Conservation (phyloP, 2,329 filamentous ascomycete species). For the Colletotrichum plurivorum region DNA sequence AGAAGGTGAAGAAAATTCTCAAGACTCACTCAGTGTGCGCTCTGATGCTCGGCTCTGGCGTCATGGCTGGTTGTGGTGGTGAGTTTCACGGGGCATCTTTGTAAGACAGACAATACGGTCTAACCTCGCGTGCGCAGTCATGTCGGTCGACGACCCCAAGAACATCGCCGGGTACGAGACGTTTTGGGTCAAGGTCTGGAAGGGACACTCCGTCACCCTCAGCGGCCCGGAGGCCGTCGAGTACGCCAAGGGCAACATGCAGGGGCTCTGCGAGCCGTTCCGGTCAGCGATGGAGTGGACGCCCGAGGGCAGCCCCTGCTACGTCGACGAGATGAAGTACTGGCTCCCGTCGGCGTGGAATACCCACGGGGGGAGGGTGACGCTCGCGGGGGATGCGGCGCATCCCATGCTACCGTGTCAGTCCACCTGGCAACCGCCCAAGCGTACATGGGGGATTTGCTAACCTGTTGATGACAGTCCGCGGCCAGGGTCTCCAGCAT, state of each 20-base stretch:
- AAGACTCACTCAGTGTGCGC: constrained; percentile 50
- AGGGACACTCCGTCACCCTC: constrained; percentile 44
- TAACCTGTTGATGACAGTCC: constrained; percentile 45
- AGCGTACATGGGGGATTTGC: no score
- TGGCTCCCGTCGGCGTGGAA: constrained; percentile 52
- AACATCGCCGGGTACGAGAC: constrained; percentile 49
- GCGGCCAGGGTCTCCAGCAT: constrained; percentile 62
- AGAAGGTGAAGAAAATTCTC: constrained; percentile 46
- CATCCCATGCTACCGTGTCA: constrained; percentile 61
- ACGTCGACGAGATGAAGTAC: constrained; percentile 54
- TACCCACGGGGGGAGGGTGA: constrained; percentile 49
- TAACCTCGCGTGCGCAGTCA: constrained; percentile 36
- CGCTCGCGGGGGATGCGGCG: constrained; percentile 56
- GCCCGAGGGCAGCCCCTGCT: constrained; percentile 47
- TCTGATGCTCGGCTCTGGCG: constrained; percentile 47
- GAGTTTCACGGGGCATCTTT: constrained; percentile 22
- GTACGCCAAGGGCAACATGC: constrained; percentile 47
- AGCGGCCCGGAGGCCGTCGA: constrained; percentile 53
- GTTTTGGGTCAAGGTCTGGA: constrained; percentile 54
- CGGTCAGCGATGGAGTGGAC: constrained; percentile 53
- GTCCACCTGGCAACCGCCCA: constrained; percentile 9
- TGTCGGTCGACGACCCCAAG: constrained; percentile 44
- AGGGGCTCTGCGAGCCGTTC: constrained; percentile 48
- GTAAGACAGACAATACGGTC: no score
- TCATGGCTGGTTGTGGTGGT: constrained; percentile 49